Evolutionary conservation across 2,329 filamentous ascomycete species (phyloP).

Genomic region (Cladosporium sp.): DNA sequence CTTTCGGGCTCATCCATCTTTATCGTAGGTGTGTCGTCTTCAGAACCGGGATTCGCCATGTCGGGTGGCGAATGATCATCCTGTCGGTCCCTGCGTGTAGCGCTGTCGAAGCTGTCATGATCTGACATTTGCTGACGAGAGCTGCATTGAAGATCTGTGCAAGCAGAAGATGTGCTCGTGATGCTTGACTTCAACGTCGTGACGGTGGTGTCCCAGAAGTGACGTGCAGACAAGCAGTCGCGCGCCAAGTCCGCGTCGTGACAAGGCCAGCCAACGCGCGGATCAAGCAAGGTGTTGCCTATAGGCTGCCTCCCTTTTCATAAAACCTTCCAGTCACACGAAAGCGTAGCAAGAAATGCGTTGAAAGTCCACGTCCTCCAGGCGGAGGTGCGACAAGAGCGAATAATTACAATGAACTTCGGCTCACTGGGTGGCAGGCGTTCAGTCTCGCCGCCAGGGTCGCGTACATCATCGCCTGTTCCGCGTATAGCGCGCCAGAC

Average conservation of each 20-base stretch:
- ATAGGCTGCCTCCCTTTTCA: not conserved
- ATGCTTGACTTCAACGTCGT: not conserved
- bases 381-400: not conserved
- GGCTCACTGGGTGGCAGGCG: conserved; percentile 7
- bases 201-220: not conserved
- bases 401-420: conserved; percentile 6
- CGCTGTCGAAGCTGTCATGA: conserved; percentile 3
- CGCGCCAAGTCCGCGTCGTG: not conserved
- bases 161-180: not conserved
- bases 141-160: not conserved
- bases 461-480: conserved; percentile 71
- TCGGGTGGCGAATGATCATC: conserved; percentile 4
- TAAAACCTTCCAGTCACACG: not conserved
- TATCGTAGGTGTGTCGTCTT: not conserved
- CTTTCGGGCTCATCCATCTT: not conserved
- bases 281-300: conserved; percentile 11
- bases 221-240: not conserved
- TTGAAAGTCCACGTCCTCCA: not conserved
- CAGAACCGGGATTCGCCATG: not conserved
- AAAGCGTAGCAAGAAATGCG: not conserved
- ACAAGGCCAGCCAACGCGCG: not conserved
- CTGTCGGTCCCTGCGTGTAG: not conserved
- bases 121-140: conserved; percentile 1
- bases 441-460: conserved; percentile 66
- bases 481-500: conserved; percentile 71